phyloP scores from a whole-genome alignment of 2,329 filamentous ascomycete species.

The Cryphonectria carpinicola region DNA sequence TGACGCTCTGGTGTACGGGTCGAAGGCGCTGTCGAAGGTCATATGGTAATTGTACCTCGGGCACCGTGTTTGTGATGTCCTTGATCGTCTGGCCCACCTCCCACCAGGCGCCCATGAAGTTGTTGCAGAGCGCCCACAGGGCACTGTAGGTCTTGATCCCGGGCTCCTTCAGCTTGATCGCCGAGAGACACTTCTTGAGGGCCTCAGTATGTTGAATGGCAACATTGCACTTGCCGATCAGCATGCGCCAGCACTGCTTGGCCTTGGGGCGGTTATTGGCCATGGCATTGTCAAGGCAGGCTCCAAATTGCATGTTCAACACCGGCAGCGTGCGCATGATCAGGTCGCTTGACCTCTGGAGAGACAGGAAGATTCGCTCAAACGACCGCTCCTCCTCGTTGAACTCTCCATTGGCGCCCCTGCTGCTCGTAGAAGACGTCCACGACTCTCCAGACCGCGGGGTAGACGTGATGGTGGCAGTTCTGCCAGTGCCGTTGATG shows the following conservation, averaged over 20 bases:
- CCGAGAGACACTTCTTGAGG: slow-evolving; percentile 72
- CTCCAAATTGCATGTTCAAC: slow-evolving; percentile 68
- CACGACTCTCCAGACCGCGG: slow-evolving; percentile 86
- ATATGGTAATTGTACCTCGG: slow-evolving; percentile 56
- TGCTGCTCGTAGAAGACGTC: slow-evolving; percentile 56
- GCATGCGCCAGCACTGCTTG: slow-evolving; percentile 67
- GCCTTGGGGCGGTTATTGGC: slow-evolving; percentile 61
- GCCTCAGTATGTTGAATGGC: slow-evolving; percentile 75
- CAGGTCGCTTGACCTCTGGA: slow-evolving; percentile 74
- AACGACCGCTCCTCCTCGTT: slow-evolving; percentile 80
- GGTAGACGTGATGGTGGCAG: slow-evolving; percentile 63
- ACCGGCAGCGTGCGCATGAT: slow-evolving; percentile 73
- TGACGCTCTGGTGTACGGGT: slow-evolving; percentile 80
- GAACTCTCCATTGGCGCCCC: slow-evolving; percentile 62
- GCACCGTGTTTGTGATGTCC: slow-evolving; percentile 45
- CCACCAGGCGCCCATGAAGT: slow-evolving; percentile 72
- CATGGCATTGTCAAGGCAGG: slow-evolving; percentile 66
- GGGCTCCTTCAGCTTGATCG: slow-evolving; percentile 84
- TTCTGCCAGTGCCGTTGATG: slow-evolving; percentile 54
- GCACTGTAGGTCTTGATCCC: slow-evolving; percentile 66
- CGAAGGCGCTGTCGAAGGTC: slow-evolving; percentile 76
- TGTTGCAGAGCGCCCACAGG: slow-evolving; percentile 75
- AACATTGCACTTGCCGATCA: slow-evolving; percentile 72
- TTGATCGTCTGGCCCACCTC: slow-evolving; percentile 67
- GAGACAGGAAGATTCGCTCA: slow-evolving; percentile 77